Conservation (phyloP, 345 rosid genomes). For the Anacardium occidentale region DNA sequence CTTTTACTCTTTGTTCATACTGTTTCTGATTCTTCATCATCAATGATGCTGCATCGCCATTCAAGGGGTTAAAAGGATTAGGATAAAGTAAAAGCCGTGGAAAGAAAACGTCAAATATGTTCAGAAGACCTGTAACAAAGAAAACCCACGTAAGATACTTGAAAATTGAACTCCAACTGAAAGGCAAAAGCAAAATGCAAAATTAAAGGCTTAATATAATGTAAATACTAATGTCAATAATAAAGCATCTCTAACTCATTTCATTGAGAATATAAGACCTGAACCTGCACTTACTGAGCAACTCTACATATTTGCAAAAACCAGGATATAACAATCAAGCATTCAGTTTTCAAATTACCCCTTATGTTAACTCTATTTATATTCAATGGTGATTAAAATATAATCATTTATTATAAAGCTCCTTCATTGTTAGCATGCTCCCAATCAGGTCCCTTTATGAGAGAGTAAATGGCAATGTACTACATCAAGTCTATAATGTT, state of each 20-base stretch:
- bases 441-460: background rate
- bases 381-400: too few species aligned
- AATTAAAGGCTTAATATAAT: background rate
- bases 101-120: conserved; percentile 41
- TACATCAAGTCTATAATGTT: too few species aligned
- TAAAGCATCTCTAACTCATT: background rate
- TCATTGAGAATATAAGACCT: too few species aligned
- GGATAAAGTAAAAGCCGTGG: conserved; percentile 43
- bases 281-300: too few species aligned
- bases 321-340: background rate
- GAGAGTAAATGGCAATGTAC: background rate
- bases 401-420: background rate
- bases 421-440: background rate
- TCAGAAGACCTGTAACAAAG: conserved; percentile 33
- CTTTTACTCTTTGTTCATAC: conserved; percentile 39
- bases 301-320: background rate
- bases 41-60: conserved; percentile 40
- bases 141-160: conserved; percentile 22
- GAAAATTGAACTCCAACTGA: background rate
- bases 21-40: conserved; percentile 38
- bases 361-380: too few species aligned
- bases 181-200: background rate
- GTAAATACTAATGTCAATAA: background rate
- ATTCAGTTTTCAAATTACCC: background rate
- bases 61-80: conserved; percentile 39